Base-by-base conservation (phyloP, 208 protist species). In the Leishmania aethiopica region DNA sequence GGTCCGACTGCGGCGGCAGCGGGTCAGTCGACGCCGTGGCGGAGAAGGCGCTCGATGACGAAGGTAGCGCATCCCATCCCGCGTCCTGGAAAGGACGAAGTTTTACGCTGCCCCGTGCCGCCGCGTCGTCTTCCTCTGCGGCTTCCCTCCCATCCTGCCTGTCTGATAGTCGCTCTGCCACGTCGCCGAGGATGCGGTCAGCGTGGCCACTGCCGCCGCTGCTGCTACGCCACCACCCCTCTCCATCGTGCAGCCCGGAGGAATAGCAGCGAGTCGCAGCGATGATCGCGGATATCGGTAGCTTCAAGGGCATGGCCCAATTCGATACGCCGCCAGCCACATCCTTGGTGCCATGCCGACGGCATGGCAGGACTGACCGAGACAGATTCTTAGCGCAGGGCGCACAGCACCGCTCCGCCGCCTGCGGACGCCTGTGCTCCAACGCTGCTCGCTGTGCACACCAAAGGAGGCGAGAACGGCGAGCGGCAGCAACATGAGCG, bases 261-360 rank as follows among this genome's bases (percentile, higher is more conserved):
- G 55, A 49, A 37, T 10, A 84, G 8, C 40, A 59, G 64, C 74
- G 64, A 80, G 77, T 53, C 28, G 77, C 19, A 80, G 49, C 77
- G 64, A 45, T 19, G 28, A 64, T 35, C 47, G 73, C 17, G 5
- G 51, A 45, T 77, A 47, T n/a, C n/a, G 28, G 5, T 32, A n/a
- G 47, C 55, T 71, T 72, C n/a, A 32, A 32, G 64, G 10, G 0
- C 45, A 57, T 35, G 25, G n/a, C 42, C 22, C 69, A 53, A 3
- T 42, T 51, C 69, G 25, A 51, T 7, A 73, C 42, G 25, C 42
- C 10, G 42, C 69, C 42, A 73, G 4, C 35, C 4, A 25, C 25
- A 8, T 19, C 8, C 40, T n/a, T 51, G 69, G 40, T 17, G 42
- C 42, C 69, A 32, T 51, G 25, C 0, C 15, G 69, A 37, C 69